phyloP scores from a whole-genome alignment of 2,329 filamentous ascomycete species.

The Botryotinia globosa region DNA sequence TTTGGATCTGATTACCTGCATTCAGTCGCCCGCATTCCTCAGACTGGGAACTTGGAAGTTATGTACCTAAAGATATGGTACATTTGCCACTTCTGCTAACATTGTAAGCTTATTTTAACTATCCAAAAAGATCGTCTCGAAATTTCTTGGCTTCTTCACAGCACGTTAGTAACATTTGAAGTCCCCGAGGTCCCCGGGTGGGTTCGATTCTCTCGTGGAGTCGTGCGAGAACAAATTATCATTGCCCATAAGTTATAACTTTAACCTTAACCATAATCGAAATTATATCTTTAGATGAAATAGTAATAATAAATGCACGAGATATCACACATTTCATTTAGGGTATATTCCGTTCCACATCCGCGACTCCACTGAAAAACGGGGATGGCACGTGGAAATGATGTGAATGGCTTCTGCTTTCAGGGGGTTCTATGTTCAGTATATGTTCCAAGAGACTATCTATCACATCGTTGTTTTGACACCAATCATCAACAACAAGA shows the following conservation, averaged over 20 bases:
- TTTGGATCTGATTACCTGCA: background rate
- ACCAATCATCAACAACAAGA: background rate
- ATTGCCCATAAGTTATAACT: background rate
- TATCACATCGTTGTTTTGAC: background rate
- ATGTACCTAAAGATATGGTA: background rate
- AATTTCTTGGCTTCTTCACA: background rate
- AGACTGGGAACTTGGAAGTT: background rate
- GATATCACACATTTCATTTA: conserved; percentile 2
- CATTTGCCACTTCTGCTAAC: background rate
- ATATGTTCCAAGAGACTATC: background rate
- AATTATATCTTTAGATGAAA: background rate
- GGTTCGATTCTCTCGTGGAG: background rate
- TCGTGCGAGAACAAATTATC: background rate
- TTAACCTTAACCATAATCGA: background rate
- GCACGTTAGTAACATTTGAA: background rate
- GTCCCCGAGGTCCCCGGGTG: background rate
- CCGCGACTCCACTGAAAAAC: background rate
- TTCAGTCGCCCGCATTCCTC: background rate
- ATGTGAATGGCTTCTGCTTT: background rate
- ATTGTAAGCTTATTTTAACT: background rate
- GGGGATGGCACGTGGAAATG: background rate
- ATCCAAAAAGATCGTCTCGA: background rate
- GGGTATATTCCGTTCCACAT: background rate
- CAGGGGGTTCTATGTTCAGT: background rate
- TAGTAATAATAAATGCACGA: background rate